These are phyloP conservation scores for Brassica cretica DNA, from an alignment of 345 rosid genomes.

Conservation along the genomic window DNA sequence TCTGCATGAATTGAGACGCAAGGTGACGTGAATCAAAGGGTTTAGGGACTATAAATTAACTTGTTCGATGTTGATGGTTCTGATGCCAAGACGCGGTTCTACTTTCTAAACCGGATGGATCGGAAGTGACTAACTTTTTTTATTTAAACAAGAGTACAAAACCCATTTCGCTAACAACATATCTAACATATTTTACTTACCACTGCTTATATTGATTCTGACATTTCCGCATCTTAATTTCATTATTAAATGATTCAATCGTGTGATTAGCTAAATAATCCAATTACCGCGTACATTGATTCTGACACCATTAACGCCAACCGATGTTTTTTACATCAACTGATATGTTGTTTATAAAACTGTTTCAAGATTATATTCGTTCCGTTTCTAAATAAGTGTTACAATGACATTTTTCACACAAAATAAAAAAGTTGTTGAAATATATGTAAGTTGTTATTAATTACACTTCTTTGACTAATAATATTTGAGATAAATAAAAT, in stretches of 20 bases:
- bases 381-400: too few relatives aligned
- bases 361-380: background rate
- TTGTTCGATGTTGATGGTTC: slow-evolving; percentile 12
- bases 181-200: background rate
- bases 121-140: background rate
- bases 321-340: background rate
- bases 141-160: background rate
- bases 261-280: background rate
- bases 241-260: background rate
- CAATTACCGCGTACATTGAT: background rate
- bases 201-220: background rate
- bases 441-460: too few relatives aligned
- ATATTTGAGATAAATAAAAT: too few relatives aligned
- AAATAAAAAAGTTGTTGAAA: too few relatives aligned
- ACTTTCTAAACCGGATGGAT: slow-evolving; percentile 33
- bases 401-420: too few relatives aligned
- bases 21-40: slow-evolving; percentile 2
- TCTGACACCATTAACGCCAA: background rate
- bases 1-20: slow-evolving; percentile 8
- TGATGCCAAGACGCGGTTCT: slow-evolving; percentile 35
- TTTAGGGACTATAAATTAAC: slow-evolving; percentile 12
- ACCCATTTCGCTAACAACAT: background rate
- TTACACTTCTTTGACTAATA: too few relatives aligned
- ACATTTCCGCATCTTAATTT: background rate
- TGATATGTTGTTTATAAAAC: background rate